Evolutionary conservation across 371 early-diverging fungal species (phyloP).

Genomic region (Basidiobolus meristosporus): DNA sequence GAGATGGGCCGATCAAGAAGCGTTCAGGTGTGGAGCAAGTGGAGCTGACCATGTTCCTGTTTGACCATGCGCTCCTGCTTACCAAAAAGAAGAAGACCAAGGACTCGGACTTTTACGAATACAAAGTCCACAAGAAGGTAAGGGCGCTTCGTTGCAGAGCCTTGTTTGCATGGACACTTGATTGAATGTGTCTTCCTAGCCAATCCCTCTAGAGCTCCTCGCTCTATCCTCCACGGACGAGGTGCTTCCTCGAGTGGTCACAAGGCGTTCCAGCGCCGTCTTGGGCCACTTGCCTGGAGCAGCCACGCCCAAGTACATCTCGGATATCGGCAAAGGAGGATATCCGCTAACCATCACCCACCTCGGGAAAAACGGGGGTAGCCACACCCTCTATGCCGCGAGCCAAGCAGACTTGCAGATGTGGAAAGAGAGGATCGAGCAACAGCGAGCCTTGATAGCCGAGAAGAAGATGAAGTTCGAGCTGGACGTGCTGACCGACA

Average conservation of each 20-base stretch:
- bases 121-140: constrained; percentile 35
- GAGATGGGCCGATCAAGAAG: constrained; percentile 61
- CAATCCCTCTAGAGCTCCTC: constrained; percentile 57
- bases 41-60: constrained; percentile 53
- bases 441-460: constrained; percentile 34
- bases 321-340: too few relatives aligned
- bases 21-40: constrained; percentile 39
- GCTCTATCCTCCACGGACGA: constrained; percentile 41
- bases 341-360: constrained; percentile 54
- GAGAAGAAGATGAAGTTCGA: constrained; percentile 35
- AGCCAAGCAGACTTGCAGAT: constrained; percentile 52
- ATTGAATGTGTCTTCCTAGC: too few relatives aligned
- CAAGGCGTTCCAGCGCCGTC: constrained; percentile 11
- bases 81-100: constrained; percentile 36
- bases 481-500: constrained; percentile 18
- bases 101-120: constrained; percentile 31
- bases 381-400: constrained; percentile 47
- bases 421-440: constrained; percentile 65
- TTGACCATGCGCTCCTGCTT: constrained; percentile 72
- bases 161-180: too few relatives aligned
- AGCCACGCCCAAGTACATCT: too few relatives aligned
- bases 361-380: constrained; percentile 41
- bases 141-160: neutral
- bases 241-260: constrained; percentile 1
- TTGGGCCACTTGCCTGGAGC: constrained; percentile 8